Percentiles rank a stretch among this genome's conserved stretches.
Evolutionary conservation across 371 early-diverging fungal species (phyloP).

Genomic region (Polyrhizophydium stewartii): DNA sequence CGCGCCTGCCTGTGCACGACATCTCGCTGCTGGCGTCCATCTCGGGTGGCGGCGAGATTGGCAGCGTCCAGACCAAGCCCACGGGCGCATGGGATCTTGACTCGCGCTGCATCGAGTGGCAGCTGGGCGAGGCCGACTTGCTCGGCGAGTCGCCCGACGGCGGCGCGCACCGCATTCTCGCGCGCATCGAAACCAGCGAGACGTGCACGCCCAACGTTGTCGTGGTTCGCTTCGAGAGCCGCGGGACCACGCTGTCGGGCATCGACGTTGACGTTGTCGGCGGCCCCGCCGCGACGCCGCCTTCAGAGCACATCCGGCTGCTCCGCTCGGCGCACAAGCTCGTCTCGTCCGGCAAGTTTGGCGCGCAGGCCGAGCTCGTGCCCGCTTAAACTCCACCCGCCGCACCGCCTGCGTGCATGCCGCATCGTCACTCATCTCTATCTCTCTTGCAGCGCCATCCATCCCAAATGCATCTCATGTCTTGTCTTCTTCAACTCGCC

Average conservation of each 20-base stretch:
- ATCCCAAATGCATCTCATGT: too few relatives aligned
- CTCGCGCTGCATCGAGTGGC: slow-evolving; percentile 30
- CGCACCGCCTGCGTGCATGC: too few relatives aligned
- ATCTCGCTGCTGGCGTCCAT: slow-evolving; percentile 23
- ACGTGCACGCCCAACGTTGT: slow-evolving; percentile 5
- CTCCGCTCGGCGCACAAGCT: not conserved
- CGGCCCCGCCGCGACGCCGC: not conserved
- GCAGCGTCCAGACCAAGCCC: slow-evolving; percentile 26
- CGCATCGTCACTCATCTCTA: too few relatives aligned
- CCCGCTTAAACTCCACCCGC: too few relatives aligned
- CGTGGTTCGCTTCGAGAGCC: slow-evolving; percentile 9
- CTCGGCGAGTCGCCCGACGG: not conserved
- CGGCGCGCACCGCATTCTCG: slow-evolving; percentile 16
- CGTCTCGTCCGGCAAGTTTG: slow-evolving; percentile 5
- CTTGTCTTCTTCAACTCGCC: too few relatives aligned
- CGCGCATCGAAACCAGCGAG: slow-evolving; percentile 27
- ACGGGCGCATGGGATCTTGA: slow-evolving; percentile 29
- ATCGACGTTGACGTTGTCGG: slow-evolving; percentile 7
- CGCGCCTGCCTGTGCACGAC: slow-evolving; percentile 13
- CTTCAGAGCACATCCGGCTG: not conserved
- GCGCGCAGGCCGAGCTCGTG: not conserved
- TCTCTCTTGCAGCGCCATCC: too few relatives aligned
- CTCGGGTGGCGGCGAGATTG: slow-evolving; percentile 18
- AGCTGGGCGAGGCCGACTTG: slow-evolving; percentile 17
- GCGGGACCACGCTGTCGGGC: slow-evolving; percentile 7